Conservation (phyloP, 75 land plant genomes). For the Isoetes taiwanensis region DNA sequence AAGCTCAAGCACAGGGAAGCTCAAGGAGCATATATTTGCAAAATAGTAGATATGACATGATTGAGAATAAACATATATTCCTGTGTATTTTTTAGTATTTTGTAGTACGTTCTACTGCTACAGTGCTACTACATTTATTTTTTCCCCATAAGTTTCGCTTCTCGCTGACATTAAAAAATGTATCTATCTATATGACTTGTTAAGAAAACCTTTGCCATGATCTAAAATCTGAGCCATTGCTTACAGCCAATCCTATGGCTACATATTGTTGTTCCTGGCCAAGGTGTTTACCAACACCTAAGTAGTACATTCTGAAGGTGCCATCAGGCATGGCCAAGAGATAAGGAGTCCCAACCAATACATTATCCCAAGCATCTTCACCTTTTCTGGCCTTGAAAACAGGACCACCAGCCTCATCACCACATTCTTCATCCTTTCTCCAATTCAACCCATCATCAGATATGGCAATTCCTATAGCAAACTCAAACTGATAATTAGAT, state of each 20-base stretch:
- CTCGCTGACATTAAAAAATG: too few relatives aligned
- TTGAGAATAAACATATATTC: too few relatives aligned
- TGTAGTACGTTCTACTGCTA: too few relatives aligned
- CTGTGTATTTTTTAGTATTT: too few relatives aligned
- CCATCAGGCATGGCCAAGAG: slow-evolving; percentile 30
- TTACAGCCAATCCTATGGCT: slow-evolving; percentile 28
- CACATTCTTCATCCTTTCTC: slow-evolving; percentile 13
- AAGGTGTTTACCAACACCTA: slow-evolving; percentile 26
- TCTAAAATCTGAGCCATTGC: slow-evolving; percentile 25
- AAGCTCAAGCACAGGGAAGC: too few relatives aligned
- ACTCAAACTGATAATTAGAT: slow-evolving; percentile 27
- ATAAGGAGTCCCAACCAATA: slow-evolving; percentile 34
- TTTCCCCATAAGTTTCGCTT: too few relatives aligned
- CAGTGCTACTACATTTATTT: too few relatives aligned
- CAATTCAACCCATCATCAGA: slow-evolving; percentile 28
- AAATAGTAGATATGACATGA: too few relatives aligned
- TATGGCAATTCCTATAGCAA: slow-evolving; percentile 22
- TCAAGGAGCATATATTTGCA: too few relatives aligned
- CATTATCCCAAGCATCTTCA: slow-evolving; percentile 33
- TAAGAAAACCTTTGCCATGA: slow-evolving; percentile 23
- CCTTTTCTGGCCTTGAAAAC: slow-evolving; percentile 21
- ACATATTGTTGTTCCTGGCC: slow-evolving; percentile 13
- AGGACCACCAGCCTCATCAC: slow-evolving; percentile 34
- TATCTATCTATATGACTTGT: too few relatives aligned
- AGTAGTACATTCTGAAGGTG: slow-evolving; percentile 32